phyloP scores from a whole-genome alignment of 1,139 yeast species.

The Arxiozyma slooffiae region DNA sequence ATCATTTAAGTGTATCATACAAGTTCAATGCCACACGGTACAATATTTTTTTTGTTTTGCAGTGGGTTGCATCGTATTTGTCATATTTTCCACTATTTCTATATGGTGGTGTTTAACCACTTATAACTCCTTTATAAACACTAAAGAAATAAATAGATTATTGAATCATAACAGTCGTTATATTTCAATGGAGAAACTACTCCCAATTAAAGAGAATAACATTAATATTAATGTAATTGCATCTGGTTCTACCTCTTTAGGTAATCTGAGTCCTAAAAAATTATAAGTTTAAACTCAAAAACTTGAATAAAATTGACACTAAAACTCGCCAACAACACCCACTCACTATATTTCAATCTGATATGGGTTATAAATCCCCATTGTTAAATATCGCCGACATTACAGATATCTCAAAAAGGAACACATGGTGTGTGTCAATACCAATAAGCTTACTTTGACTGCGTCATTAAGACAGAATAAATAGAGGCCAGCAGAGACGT shows the following conservation, averaged over 20 bases:
- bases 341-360: constrained; percentile 14
- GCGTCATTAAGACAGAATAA: constrained; percentile 26
- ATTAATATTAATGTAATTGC: neutral
- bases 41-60: constrained; percentile 78
- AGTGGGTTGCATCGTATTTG: constrained; percentile 58
- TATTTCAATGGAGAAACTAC: neutral
- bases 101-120: constrained; percentile 20
- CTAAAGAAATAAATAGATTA: constrained; percentile 9
- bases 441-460: constrained; percentile 21
- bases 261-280: constrained; percentile 1
- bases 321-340: neutral
- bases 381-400: constrained; percentile 75
- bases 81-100: constrained; percentile 26
- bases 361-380: constrained; percentile 21
- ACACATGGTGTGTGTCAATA: constrained; percentile 9
- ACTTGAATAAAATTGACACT: neutral
- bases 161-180: neutral
- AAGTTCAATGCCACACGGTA: constrained; percentile 51
- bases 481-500: constrained; percentile 2
- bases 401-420: constrained; percentile 52
- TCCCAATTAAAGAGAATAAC: neutral
- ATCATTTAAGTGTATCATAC: no score
- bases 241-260: constrained; percentile 4
- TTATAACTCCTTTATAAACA: constrained; percentile 14
- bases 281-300: constrained; percentile 1